Conservation (phyloP, 192 early-diverging fungal genomes). For the Fimicolochytrium jonesii region DNA sequence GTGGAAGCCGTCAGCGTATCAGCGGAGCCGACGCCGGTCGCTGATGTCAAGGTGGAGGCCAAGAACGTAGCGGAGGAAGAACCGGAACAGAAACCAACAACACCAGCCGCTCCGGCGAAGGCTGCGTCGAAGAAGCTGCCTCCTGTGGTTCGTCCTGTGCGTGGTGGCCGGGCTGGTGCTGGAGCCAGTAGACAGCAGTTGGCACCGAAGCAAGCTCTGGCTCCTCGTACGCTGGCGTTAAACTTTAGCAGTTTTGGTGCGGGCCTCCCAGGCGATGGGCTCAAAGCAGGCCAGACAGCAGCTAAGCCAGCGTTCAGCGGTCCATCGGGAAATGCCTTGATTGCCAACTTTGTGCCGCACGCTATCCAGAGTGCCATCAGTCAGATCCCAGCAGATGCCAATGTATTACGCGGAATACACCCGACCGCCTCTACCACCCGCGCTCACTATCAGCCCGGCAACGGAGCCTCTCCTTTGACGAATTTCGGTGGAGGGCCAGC, state of each 20-base stretch:
- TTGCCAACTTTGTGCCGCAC: too few relatives aligned
- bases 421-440: background rate
- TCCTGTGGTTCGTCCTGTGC: constrained; percentile 8
- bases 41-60: background rate
- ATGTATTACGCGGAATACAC: background rate
- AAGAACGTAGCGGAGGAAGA: background rate
- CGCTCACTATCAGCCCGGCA: too few relatives aligned
- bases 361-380: too few relatives aligned
- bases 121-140: background rate
- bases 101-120: background rate
- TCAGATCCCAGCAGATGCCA: constrained; percentile 2
- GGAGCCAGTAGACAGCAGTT: too few relatives aligned
- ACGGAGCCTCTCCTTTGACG: too few relatives aligned
- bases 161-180: too few relatives aligned
- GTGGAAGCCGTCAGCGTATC: background rate
- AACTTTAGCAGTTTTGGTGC: constrained; percentile 5
- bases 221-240: constrained; percentile 7
- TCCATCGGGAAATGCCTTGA: too few relatives aligned
- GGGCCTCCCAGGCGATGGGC: too few relatives aligned
- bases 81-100: constrained; percentile 3
- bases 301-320: too few relatives aligned
- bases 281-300: too few relatives aligned
- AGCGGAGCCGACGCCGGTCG: background rate
- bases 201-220: background rate
- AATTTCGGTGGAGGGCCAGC: too few relatives aligned